Evolutionary conservation across 1,284 basidiomycete genomes (phyloP), one percentile per base, ranked within the genome.

Genomic region (Ustilago nuda): DNA sequence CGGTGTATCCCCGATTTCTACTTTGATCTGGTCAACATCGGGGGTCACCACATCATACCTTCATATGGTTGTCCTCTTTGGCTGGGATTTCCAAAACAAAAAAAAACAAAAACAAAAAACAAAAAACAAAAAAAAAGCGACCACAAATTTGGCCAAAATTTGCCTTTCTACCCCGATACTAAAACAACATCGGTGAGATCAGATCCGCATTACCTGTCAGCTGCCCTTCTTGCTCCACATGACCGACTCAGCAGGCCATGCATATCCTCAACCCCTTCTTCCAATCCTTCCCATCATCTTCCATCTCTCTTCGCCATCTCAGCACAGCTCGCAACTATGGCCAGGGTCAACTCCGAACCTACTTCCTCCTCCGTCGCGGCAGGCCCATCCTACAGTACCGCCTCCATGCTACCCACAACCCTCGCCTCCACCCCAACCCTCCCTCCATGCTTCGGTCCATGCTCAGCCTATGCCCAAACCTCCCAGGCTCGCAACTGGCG

Each of bases 401-500:
- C 72, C 8, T 53, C 55, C 13, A 69, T 76, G 69, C 74, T 70
- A 3, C 27, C 23, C 15, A 19, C 55, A 57, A 56, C 55, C n/a
- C 19, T 77, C n/a, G 41, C 52, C 48, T 76, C 76, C n/a, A 58
- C 35, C 19, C 78, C 76, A 2, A 27, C 55, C 15, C 8, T 46
- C 7, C 78, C 78, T 27, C 75, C 73, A n/a, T 66, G 61, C 27
- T 80, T 70, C 50, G 76, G 76, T 4, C 75, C 77, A 3, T 64
- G 72, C 8, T 67, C 65, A 8, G 58, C 66, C 8, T 84, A 68
- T 56, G 70, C 80, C 4, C 78, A 81, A 39, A 79, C 82, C 6
- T 82, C 78, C 23, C 83, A 84, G 56, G 80, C 76, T 0, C 71
- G 72, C n/a, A 80, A 84, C 62, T 84, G 83, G 83, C 72, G 74